A percentile compares a stretch with the other conserved stretches of the same genome.
Evolutionary conservation across 371 early-diverging fungal species (phyloP).

Genomic region (Mucor ambiguus): DNA sequence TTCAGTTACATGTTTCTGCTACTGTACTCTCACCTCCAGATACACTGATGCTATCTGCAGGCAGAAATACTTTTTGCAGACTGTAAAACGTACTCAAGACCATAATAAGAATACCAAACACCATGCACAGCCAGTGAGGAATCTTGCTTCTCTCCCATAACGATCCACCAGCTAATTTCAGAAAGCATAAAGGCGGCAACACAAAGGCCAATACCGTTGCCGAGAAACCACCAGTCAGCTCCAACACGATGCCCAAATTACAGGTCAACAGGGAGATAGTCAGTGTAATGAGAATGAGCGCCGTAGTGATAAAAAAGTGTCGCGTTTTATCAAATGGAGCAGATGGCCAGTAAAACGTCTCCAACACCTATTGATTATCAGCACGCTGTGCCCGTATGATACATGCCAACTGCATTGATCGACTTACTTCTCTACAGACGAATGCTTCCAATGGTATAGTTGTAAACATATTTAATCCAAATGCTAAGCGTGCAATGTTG

Average conservation of each 20-base stretch:
- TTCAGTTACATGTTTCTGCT: slow-evolving; percentile 9
- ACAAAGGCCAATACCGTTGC: slow-evolving; percentile 83
- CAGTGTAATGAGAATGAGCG: slow-evolving; percentile 56
- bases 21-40: not conserved
- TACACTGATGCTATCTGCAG: not conserved
- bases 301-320: slow-evolving; percentile 66
- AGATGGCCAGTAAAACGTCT: slow-evolving; percentile 60
- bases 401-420: not conserved
- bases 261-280: slow-evolving; percentile 67
- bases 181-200: slow-evolving; percentile 70
- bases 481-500: slow-evolving; percentile 78
- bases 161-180: slow-evolving; percentile 63
- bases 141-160: slow-evolving; percentile 55
- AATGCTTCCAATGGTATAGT: slow-evolving; percentile 78
- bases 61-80: slow-evolving; percentile 31
- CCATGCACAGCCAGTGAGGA: slow-evolving; percentile 63
- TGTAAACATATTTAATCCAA: slow-evolving; percentile 85
- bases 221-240: slow-evolving; percentile 79
- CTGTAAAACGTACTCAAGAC: slow-evolving; percentile 64
- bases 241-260: slow-evolving; percentile 75
- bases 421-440: slow-evolving; percentile 75
- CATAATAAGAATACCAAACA: slow-evolving; percentile 70
- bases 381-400: not conserved
- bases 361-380: slow-evolving; percentile 52
- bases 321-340: slow-evolving; percentile 52